phyloP scores from a whole-genome alignment of 2,329 filamentous ascomycete genomes.

The Colletotrichum sp. region DNA sequence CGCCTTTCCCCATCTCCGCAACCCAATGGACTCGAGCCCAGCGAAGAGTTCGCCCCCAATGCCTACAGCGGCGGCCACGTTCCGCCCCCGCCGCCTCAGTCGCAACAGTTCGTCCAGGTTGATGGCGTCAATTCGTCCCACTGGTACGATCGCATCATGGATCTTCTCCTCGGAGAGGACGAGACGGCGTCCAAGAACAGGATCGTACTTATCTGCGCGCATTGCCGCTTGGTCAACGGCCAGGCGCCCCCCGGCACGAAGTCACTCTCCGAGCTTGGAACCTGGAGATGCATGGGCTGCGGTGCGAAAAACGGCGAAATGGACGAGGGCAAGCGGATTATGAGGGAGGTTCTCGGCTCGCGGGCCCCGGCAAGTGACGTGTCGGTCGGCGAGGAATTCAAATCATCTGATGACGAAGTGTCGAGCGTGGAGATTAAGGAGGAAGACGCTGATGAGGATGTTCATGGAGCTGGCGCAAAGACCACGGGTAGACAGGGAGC shows the following conservation, averaged over 20 bases:
- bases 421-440: not conserved
- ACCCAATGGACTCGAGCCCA: slow-evolving; percentile 38
- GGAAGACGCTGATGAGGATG: slow-evolving; percentile 9
- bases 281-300: slow-evolving; percentile 90
- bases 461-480: not conserved
- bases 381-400: slow-evolving; percentile 17
- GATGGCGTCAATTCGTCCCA: slow-evolving; percentile 46
- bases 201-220: slow-evolving; percentile 81
- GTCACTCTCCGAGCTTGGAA: slow-evolving; percentile 77
- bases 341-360: slow-evolving; percentile 64
- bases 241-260: slow-evolving; percentile 90
- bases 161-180: slow-evolving; percentile 92
- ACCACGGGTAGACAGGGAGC: slow-evolving; percentile 17
- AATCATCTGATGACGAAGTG: slow-evolving; percentile 4
- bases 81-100: slow-evolving; percentile 26
- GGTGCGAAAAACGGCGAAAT: slow-evolving; percentile 81
- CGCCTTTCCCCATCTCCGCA: slow-evolving; percentile 27
- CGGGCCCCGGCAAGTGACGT: slow-evolving; percentile 18
- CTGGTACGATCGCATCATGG: slow-evolving; percentile 96
- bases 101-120: slow-evolving; percentile 18
- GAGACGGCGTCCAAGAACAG: slow-evolving; percentile 92
- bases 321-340: slow-evolving; percentile 75
- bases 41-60: slow-evolving; percentile 77
- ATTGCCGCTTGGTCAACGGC: slow-evolving; percentile 90
- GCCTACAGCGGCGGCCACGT: slow-evolving; percentile 54